Base-by-base conservation (phyloP, 2,329 filamentous ascomycete genomes). In the Fusarium sp. region DNA sequence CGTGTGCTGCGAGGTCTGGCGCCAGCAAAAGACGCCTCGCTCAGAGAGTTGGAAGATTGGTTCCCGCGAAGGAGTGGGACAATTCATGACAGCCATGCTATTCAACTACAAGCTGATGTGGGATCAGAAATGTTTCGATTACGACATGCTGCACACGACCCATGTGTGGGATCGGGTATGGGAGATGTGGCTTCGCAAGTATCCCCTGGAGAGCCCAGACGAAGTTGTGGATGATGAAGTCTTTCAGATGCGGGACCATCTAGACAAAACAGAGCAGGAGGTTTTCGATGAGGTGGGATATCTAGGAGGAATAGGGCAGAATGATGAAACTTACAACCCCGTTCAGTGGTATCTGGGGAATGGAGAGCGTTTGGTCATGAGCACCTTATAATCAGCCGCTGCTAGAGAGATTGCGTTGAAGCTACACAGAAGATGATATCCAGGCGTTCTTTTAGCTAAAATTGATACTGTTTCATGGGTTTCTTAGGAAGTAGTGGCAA, bases 171-270 rank as follows among this genome's bases (percentile, higher is more conserved):
- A 78, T 25, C 44, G 55, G 14, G 45, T 74, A 9, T 80, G 79
- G 79, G 70, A 77, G 15, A 38, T 61, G n/a, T 80, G 78, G 79
- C 20, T 78, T 44, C 59, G 69, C 2, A 61, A 68, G 53, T 77
- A 75, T 42, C 74, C 74, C 24, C 16, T 69, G 7, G 46, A 59
- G 10, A 38, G 53, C 6, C 40, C 32, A 8, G 30, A 50, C 1
- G 55, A 63, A 18, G 53, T 51, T 12, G 29, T 55, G 3, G 50
- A 63, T 11, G 66, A 55, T 1, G 55, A 66, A 6, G 20, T 52
- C 15, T 72, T 77, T 51, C 55, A 72, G 29, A 43, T 54, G 4
- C 63, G 76, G 38, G 57, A 65, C 5, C 59, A 63, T 25, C 46
- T 72, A 9, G 44, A 71, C 10, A 68, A 60, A 24, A 61, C 66